Evolutionary conservation across 2,329 filamentous ascomycete genomes (phyloP).

Genomic region (Bipolaris cookei): DNA sequence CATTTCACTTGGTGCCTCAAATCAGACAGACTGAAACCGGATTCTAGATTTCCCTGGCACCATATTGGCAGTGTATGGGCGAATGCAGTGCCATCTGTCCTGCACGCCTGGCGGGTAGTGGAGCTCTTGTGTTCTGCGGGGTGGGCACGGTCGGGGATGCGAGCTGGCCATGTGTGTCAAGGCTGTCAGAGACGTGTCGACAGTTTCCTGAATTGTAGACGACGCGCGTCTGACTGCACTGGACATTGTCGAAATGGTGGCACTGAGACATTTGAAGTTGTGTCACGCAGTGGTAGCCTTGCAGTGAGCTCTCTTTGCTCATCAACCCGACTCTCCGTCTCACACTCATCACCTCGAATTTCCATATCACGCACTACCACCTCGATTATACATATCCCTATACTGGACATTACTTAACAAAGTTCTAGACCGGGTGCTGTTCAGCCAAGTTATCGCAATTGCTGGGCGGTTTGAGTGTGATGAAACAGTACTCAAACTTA

Average conservation of each 20-base stretch:
- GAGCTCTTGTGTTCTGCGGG: conserved; percentile 21
- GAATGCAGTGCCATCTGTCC: conserved; percentile 14
- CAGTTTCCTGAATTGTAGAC: conserved; percentile 9
- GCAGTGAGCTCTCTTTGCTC: not conserved
- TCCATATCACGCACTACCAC: not conserved
- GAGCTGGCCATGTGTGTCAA: conserved; percentile 33
- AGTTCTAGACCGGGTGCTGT: not conserved
- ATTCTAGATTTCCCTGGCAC: conserved; percentile 16
- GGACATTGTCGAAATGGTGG: not conserved
- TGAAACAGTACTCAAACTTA: conserved; percentile 41
- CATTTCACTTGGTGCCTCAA: conserved; percentile 13
- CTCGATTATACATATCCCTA: not conserved
- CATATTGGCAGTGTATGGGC: conserved; percentile 1
- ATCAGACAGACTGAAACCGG: conserved; percentile 42
- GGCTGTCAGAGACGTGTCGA: conserved; percentile 30
- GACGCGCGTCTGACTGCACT: conserved; percentile 19
- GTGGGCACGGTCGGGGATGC: conserved; percentile 17
- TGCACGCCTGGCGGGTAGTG: conserved; percentile 12
- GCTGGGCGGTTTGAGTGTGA: conserved; percentile 5
- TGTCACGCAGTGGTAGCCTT: not conserved
- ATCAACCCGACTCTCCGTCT: not conserved
- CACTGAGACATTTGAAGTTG: not conserved
- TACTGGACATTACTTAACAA: not conserved
- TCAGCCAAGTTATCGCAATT: conserved; percentile 1
- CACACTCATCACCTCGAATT: no score